These are phyloP conservation scores for Penicillium alfredii DNA, from an alignment of 495 filamentous ascomycete species.

Conservation along the genomic window DNA sequence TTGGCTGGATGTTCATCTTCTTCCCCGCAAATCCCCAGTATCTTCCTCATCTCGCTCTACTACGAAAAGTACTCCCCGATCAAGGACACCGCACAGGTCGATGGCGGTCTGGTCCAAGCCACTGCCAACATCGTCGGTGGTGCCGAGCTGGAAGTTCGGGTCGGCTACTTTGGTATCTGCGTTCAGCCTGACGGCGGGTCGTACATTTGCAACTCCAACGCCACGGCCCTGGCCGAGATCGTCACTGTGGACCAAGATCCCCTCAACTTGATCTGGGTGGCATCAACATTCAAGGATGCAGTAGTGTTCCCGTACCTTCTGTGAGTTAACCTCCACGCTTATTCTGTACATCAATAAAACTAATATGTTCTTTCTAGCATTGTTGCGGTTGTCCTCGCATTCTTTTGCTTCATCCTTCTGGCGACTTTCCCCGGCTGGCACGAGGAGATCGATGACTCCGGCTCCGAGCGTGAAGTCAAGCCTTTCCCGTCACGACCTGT, in stretches of 20 bases:
- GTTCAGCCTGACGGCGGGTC: conserved; percentile 55
- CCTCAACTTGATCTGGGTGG: conserved; percentile 66
- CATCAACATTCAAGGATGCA: conserved; percentile 64
- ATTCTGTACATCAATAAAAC: neutral
- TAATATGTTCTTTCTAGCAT: conserved; percentile 43
- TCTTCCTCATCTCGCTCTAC: conserved; percentile 67
- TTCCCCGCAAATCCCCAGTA: conserved; percentile 60
- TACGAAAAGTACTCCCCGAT: conserved; percentile 57
- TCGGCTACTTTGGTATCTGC: conserved; percentile 69
- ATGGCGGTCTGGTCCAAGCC: conserved; percentile 68
- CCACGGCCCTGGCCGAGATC: conserved; percentile 56
- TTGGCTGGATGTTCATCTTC: conserved; percentile 66
- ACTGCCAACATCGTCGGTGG: conserved; percentile 60
- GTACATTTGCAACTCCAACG: conserved; percentile 65
- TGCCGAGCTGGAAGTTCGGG: conserved; percentile 60
- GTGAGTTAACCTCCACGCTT: conserved; percentile 34
- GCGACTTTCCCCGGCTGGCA: conserved; percentile 71
- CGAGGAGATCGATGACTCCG: conserved; percentile 51
- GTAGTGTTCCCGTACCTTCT: conserved; percentile 67
- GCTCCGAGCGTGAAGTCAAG: conserved; percentile 55
- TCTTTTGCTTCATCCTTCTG: conserved; percentile 63
- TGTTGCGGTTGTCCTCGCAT: conserved; percentile 63
- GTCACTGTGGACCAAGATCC: conserved; percentile 62
- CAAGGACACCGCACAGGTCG: conserved; percentile 68
- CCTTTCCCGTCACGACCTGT: conserved; percentile 65